Evolutionary conservation across 257 asterid genomes (phyloP).

Genomic region (Lycium barbarum): DNA sequence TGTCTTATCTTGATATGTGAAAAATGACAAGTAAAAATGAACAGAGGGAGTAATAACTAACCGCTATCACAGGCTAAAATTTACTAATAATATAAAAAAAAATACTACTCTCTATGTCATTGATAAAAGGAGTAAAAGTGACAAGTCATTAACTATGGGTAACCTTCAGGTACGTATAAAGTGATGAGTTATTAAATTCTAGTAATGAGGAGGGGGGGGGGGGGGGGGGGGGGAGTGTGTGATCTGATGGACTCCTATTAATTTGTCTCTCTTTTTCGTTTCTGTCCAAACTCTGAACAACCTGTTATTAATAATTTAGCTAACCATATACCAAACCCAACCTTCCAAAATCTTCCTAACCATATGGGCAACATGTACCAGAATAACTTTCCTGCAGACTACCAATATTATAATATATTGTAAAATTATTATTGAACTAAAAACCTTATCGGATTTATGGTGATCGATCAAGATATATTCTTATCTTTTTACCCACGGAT

Average conservation of each 20-base stretch:
- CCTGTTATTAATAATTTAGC: slow-evolving; percentile 52
- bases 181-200: slow-evolving; percentile 44
- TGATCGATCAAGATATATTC: background rate
- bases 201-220: slow-evolving; percentile 31
- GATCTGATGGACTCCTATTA: slow-evolving; percentile 42
- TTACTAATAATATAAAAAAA: background rate
- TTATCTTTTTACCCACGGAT: background rate
- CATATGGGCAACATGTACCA: slow-evolving; percentile 33
- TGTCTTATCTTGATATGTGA: too few relatives aligned
- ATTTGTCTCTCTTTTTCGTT: slow-evolving; percentile 25
- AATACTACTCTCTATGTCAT: too few relatives aligned
- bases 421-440: slow-evolving; percentile 3
- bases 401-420: background rate
- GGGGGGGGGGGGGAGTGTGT: slow-evolving; percentile 35
- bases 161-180: slow-evolving; percentile 67
- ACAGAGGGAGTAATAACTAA: too few relatives aligned
- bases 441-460: slow-evolving; percentile 8
- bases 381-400: slow-evolving; percentile 19
- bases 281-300: slow-evolving; percentile 54
- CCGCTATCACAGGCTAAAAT: background rate
- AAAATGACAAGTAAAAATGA: too few relatives aligned
- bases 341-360: slow-evolving; percentile 36
- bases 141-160: slow-evolving; percentile 39
- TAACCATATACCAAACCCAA: slow-evolving; percentile 28
- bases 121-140: background rate